Evolutionary conservation across 306 rosid species (phyloP).

Genomic region (Acacia crassicarpa): DNA sequence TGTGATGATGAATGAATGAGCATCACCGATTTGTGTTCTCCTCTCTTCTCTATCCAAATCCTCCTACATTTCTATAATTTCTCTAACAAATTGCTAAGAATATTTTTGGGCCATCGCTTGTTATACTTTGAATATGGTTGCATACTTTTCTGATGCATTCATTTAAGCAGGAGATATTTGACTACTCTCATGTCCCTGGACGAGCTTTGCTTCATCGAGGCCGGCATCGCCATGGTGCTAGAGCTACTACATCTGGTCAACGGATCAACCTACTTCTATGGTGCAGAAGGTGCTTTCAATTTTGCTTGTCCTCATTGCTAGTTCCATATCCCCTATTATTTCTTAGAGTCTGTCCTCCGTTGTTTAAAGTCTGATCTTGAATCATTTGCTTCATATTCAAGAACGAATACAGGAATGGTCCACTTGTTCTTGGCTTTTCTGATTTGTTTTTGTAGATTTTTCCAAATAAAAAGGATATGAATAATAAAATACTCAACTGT

Average conservation of each 20-base stretch:
- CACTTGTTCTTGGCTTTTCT: not conserved
- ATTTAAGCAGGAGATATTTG: conserved; percentile 58
- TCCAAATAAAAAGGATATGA: conserved; percentile 5
- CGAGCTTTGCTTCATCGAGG: conserved; percentile 67
- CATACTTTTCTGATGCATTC: conserved; percentile 41
- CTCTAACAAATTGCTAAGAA: not conserved
- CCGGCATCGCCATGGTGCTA: conserved; percentile 70
- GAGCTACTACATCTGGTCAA: conserved; percentile 58
- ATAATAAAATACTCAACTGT: not conserved
- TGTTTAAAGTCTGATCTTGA: not conserved
- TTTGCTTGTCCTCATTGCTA: conserved; percentile 14
- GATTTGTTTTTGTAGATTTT: conserved; percentile 6
- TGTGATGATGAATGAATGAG: no score
- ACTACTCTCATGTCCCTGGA: conserved; percentile 54
- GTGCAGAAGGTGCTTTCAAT: conserved; percentile 58
- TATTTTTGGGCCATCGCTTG: conserved; percentile 35
- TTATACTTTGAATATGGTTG: conserved; percentile 42
- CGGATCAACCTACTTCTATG: conserved; percentile 57
- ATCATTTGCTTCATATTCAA: not conserved
- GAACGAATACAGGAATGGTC: not conserved
- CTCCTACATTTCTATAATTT: no score
- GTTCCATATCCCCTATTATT: conserved; percentile 10
- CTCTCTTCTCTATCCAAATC: no score
- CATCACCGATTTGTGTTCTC: no score
- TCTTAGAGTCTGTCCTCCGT: not conserved